These are phyloP conservation scores for Calonectria henricotiae DNA, from an alignment of 2,329 filamentous ascomycete genomes.

Conservation along the genomic window DNA sequence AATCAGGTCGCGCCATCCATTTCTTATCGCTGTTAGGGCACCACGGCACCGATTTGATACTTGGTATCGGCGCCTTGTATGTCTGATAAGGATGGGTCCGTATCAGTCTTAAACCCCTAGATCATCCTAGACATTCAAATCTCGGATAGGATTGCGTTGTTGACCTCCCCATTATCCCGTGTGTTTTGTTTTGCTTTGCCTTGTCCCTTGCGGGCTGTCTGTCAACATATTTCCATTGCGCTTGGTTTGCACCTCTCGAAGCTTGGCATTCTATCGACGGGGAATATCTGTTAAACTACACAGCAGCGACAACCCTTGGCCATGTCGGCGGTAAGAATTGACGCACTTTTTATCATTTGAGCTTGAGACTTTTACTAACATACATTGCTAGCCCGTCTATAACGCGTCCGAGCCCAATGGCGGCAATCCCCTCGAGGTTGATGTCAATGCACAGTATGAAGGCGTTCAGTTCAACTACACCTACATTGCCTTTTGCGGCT, in stretches of 20 bases:
- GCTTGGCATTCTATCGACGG: not conserved
- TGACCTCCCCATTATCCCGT: not conserved
- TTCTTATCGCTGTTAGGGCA: conserved; percentile 21
- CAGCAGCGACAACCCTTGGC: not conserved
- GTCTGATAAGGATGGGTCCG: conserved; percentile 31
- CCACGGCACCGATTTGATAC: conserved; percentile 1
- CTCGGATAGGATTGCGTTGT: not conserved
- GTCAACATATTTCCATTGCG: conserved; percentile 2
- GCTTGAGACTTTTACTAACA: not conserved
- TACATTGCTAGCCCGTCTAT: conserved; percentile 25
- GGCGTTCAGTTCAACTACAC: conserved; percentile 41
- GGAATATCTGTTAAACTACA: not conserved
- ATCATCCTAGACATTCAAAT: conserved; percentile 21
- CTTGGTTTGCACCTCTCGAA: not conserved
- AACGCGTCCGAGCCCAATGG: conserved; percentile 39
- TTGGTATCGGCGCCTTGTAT: conserved; percentile 11
- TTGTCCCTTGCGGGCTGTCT: not conserved
- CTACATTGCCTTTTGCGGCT: conserved; percentile 40
- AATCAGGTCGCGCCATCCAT: conserved; percentile 21
- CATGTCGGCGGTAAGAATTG: conserved; percentile 34
- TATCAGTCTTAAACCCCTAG: conserved; percentile 18
- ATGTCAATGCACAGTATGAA: conserved; percentile 39
- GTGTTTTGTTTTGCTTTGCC: not conserved
- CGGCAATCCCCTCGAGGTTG: conserved; percentile 38
- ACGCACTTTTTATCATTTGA: not conserved